phyloP scores from a whole-genome alignment of 2,329 filamentous ascomycete species.

The Aspergillus viridinutans region DNA sequence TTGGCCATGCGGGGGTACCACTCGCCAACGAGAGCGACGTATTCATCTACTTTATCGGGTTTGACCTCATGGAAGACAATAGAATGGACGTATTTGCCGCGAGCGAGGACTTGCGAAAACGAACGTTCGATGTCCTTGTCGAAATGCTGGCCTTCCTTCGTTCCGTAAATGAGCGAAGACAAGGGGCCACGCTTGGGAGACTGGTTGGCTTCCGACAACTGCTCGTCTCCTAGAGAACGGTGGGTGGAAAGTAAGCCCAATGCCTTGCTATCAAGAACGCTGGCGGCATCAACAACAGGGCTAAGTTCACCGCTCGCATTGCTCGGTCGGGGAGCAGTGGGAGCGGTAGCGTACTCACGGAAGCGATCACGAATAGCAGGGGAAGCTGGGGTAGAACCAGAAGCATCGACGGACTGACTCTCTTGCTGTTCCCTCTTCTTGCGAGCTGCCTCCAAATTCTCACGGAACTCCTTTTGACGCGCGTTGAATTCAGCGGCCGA shows the following conservation, averaged over 20 bases:
- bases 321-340: slow-evolving; percentile 44
- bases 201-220: slow-evolving; percentile 57
- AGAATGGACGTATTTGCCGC: slow-evolving; percentile 97
- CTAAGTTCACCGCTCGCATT: slow-evolving; percentile 39
- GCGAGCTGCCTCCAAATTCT: slow-evolving; percentile 70
- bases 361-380: slow-evolving; percentile 28
- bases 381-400: slow-evolving; percentile 42
- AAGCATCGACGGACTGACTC: slow-evolving; percentile 63
- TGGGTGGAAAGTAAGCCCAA: slow-evolving; percentile 58
- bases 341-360: slow-evolving; percentile 37
- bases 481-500: slow-evolving; percentile 71
- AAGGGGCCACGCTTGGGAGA: slow-evolving; percentile 66
- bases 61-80: slow-evolving; percentile 96
- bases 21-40: slow-evolving; percentile 78
- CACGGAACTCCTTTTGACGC: slow-evolving; percentile 82
- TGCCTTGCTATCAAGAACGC: slow-evolving; percentile 42
- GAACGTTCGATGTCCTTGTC: slow-evolving; percentile 94
- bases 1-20: slow-evolving; percentile 92
- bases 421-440: slow-evolving; percentile 75
- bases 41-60: slow-evolving; percentile 92
- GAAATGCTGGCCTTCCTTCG: slow-evolving; percentile 87
- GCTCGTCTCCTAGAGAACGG: slow-evolving; percentile 52
- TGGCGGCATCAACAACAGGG: slow-evolving; percentile 37
- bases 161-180: slow-evolving; percentile 91
- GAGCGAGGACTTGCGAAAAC: slow-evolving; percentile 89